Evolutionary conservation across 495 filamentous ascomycete genomes (phyloP).

Genomic region (Podospora pseudopauciseta): DNA sequence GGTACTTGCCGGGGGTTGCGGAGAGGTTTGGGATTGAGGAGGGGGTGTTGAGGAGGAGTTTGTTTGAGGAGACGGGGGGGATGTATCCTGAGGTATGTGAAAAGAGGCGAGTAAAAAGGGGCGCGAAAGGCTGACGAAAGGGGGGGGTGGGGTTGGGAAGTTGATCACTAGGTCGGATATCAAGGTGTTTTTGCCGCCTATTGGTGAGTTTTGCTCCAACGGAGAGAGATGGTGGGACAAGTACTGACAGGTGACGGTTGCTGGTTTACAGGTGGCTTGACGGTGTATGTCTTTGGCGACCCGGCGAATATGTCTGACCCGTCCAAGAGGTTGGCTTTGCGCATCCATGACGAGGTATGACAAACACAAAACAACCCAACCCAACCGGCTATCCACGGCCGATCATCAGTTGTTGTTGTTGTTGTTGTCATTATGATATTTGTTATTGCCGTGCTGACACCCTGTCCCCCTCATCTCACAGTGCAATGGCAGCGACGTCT

Average conservation of each 20-base stretch:
- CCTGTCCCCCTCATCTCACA: conserved; percentile 16
- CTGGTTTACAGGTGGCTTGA: conserved; percentile 67
- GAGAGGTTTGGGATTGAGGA: conserved; percentile 96
- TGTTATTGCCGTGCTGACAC: not conserved
- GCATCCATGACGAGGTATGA: conserved; percentile 81
- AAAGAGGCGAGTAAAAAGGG: not conserved
- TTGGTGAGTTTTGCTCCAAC: conserved; percentile 45
- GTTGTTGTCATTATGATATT: conserved; percentile 14
- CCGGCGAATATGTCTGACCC: conserved; percentile 88
- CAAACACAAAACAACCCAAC: conserved; percentile 6
- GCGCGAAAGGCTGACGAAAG: not conserved
- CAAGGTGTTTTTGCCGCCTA: conserved; percentile 93
- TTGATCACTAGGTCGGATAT: conserved; percentile 90
- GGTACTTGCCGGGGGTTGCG: conserved; percentile 94
- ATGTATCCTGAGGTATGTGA: conserved; percentile 70
- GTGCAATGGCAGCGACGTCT: conserved; percentile 97
- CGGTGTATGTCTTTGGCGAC: conserved; percentile 96
- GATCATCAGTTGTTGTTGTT: not conserved
- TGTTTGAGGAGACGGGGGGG: conserved; percentile 95
- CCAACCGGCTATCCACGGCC: not conserved
- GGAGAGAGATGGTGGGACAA: not conserved
- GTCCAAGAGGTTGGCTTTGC: conserved; percentile 76
- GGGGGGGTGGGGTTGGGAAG: conserved; percentile 25
- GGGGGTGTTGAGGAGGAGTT: conserved; percentile 72
- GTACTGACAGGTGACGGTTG: not conserved